These are phyloP conservation scores for Graphilbum fragrans DNA, from an alignment of 2,329 filamentous ascomycete genomes.

Conservation along the genomic window DNA sequence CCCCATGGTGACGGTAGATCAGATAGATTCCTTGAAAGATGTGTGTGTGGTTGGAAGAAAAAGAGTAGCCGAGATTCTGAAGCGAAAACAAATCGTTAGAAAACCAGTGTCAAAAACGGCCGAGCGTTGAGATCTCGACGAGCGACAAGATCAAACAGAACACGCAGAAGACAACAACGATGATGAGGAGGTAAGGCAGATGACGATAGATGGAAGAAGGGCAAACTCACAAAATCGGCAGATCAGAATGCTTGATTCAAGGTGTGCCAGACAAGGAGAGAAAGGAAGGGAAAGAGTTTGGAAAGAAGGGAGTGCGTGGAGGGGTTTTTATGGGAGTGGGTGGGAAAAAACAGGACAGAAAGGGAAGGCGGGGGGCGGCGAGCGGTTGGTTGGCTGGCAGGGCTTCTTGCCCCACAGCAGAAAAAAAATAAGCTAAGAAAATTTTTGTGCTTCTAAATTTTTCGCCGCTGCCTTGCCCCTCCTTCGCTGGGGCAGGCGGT, in stretches of 20 bases:
- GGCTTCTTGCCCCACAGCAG: slow-evolving; percentile 10
- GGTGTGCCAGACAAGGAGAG: slow-evolving; percentile 24
- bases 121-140: no score
- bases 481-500: no score
- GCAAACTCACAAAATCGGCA: slow-evolving; percentile 15
- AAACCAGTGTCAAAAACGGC: not conserved
- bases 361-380: slow-evolving; percentile 4
- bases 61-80: not conserved
- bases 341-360: slow-evolving; percentile 2
- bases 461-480: slow-evolving; percentile 1
- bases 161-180: not conserved
- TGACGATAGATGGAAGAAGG: slow-evolving; percentile 4
- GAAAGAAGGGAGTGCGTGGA: slow-evolving; percentile 10
- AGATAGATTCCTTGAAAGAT: slow-evolving; percentile 1
- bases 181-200: slow-evolving; percentile 3
- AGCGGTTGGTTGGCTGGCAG: slow-evolving; percentile 12
- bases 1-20: slow-evolving; percentile 23
- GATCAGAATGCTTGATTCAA: slow-evolving; percentile 26
- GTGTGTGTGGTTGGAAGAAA: not conserved
- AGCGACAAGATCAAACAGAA: not conserved
- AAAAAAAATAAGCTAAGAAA: slow-evolving; percentile 4
- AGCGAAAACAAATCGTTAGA: not conserved
- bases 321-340: slow-evolving; percentile 12
- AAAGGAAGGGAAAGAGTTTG: slow-evolving; percentile 12
- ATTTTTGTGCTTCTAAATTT: not conserved